Base-by-base conservation (phyloP, 768 basidiomycete genomes). In the Neoboletus magnificus region DNA sequence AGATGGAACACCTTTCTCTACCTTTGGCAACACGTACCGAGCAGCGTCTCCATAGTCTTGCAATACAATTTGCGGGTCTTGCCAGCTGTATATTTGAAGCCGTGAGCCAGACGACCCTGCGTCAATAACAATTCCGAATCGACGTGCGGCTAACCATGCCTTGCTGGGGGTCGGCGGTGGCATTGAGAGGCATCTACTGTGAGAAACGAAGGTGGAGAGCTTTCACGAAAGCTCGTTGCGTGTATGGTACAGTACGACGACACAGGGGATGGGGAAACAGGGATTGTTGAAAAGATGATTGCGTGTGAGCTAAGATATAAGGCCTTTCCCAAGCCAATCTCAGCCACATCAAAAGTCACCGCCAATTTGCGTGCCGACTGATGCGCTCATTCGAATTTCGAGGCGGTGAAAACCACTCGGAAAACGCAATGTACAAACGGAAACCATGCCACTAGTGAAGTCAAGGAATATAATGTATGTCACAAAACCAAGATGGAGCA, bases 81-180 rank as follows among this genome's bases (percentile, higher is more conserved):
- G 82, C 97, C 96, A 99, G 70, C 91, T 93, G 76, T 99, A 98
- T 62, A 98, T 93, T 71, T 98, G 95, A 35, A 98, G 77, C 51
- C 97, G 79, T 5, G 96, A 98, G 29, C 97, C 97, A 23, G 35
- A 98, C 70, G 94, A 97, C 57, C 97, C 97, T 68, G 97, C 97
- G 77, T 99, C 97, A 72, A 99, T 92, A 59, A 98, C 94, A 56
- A 98, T 82, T 56, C 92, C 93, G 73, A 93, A 96, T 64, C 87
- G 85, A 62, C 93, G 85, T 52, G 84, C 84, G 56, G 80, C 74
- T 53, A 90, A 80, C 91, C 91, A 93, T 58, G 85, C 73, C 68
- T 91, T 83, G 62, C 78, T 78, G 50, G 75, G 81, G 55, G 80
- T 82, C 56, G 88, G 86, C 48, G 91, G 88, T 43, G 89, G 86